Conservation (phyloP, 306 rosid species). For the Prosopis cineraria region DNA sequence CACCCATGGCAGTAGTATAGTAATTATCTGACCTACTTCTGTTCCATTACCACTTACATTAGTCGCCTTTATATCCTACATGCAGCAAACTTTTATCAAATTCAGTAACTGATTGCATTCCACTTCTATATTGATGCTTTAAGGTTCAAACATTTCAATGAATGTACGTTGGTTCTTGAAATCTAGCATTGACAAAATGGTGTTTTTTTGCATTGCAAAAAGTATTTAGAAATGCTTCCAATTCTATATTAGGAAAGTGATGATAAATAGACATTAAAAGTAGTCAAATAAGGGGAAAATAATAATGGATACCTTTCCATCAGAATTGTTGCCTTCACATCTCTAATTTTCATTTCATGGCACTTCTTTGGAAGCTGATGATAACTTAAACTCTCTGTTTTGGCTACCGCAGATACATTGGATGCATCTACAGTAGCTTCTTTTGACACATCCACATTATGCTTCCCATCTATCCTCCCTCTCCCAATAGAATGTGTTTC, state of each 20-base stretch:
- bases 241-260: constrained; percentile 3
- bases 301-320: constrained; percentile 57
- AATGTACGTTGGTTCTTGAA: neutral
- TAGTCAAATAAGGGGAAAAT: neutral
- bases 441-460: constrained; percentile 37
- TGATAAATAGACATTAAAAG: neutral
- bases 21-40: constrained; percentile 82
- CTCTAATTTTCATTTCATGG: constrained; percentile 70
- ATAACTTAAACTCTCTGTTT: constrained; percentile 48
- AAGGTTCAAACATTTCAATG: neutral
- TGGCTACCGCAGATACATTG: constrained; percentile 39
- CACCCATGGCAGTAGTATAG: constrained; percentile 74
- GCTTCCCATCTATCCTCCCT: constrained; percentile 37
- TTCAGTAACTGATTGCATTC: constrained; percentile 2
- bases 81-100: constrained; percentile 10
- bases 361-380: constrained; percentile 72
- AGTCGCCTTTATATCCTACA: constrained; percentile 68
- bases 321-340: constrained; percentile 52
- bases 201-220: neutral
- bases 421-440: constrained; percentile 56
- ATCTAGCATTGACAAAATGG: neutral
- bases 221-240: constrained; percentile 8
- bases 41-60: constrained; percentile 71
- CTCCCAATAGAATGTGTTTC: constrained; percentile 39
- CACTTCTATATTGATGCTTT: neutral